phyloP scores from a whole-genome alignment of 352 stramenopile species.

The Pythium volutum region DNA sequence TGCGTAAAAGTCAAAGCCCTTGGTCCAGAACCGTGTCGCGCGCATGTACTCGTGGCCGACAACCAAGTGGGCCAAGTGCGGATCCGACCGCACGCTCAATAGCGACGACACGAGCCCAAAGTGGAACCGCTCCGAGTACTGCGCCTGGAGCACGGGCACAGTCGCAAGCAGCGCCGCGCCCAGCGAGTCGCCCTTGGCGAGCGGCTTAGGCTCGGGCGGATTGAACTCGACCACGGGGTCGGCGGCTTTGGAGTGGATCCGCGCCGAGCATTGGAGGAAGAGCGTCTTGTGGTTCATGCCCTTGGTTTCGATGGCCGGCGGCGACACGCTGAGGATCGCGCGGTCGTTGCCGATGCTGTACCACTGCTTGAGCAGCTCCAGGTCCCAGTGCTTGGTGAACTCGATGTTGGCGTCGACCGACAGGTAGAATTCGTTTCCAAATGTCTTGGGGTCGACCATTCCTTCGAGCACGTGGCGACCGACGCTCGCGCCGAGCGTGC shows the following conservation, averaged over 20 bases:
- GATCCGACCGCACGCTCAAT: slow-evolving; percentile 68
- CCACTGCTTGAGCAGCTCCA: slow-evolving; percentile 76
- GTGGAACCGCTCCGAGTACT: slow-evolving; percentile 84
- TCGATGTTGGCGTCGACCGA: slow-evolving; percentile 63
- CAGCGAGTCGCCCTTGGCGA: slow-evolving; percentile 2
- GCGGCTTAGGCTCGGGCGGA: slow-evolving; percentile 41
- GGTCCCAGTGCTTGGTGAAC: slow-evolving; percentile 75
- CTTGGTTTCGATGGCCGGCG: slow-evolving; percentile 52
- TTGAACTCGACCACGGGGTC: slow-evolving; percentile 81
- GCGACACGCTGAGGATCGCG: slow-evolving; percentile 73
- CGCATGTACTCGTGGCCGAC: slow-evolving; percentile 75
- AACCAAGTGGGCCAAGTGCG: slow-evolving; percentile 51
- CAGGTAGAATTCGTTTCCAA: slow-evolving; percentile 62
- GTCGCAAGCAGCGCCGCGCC: slow-evolving; percentile 11
- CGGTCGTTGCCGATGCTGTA: slow-evolving; percentile 74
- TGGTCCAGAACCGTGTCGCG: slow-evolving; percentile 82
- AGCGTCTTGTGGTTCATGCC: slow-evolving; percentile 34
- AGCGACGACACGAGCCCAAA: slow-evolving; percentile 63
- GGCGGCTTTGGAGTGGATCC: slow-evolving; percentile 61
- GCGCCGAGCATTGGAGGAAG: slow-evolving; percentile 75
- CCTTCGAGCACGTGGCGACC: slow-evolving; percentile 55
- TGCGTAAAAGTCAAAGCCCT: slow-evolving; percentile 84
- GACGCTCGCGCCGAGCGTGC: slow-evolving; percentile 51
- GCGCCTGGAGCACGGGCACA: slow-evolving; percentile 62
- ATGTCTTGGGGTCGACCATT: slow-evolving; percentile 43